These are phyloP conservation scores for Diaporthe batatas DNA, from an alignment of 2,329 filamentous ascomycete genomes.

Conservation along the genomic window DNA sequence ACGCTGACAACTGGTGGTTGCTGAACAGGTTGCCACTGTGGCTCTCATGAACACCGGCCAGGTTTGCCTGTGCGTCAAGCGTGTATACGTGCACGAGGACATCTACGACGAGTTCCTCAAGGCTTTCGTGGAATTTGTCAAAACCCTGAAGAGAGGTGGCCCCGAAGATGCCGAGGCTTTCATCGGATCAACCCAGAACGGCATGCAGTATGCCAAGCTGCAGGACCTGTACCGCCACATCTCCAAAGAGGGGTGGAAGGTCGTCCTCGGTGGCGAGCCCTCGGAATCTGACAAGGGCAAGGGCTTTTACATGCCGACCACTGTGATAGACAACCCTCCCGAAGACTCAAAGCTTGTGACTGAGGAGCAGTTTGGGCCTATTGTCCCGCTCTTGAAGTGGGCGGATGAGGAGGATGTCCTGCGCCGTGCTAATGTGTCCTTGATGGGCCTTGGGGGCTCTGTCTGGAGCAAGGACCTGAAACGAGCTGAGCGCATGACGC, in stretches of 20 bases:
- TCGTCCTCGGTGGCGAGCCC: slow-evolving; percentile 58
- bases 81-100: slow-evolving; percentile 66
- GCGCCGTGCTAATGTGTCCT: slow-evolving; percentile 60
- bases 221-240: slow-evolving; percentile 17
- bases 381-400: slow-evolving; percentile 61
- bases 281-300: slow-evolving; percentile 47
- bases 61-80: slow-evolving; percentile 65
- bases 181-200: slow-evolving; percentile 70
- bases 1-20: background rate
- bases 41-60: slow-evolving; percentile 72
- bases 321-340: slow-evolving; percentile 72
- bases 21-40: slow-evolving; percentile 56
- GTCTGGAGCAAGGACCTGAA: slow-evolving; percentile 65
- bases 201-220: slow-evolving; percentile 63
- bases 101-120: slow-evolving; percentile 64
- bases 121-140: slow-evolving; percentile 61
- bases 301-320: slow-evolving; percentile 70
- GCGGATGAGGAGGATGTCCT: slow-evolving; percentile 61
- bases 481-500: slow-evolving; percentile 61
- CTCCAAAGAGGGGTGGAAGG: slow-evolving; percentile 51
- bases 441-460: slow-evolving; percentile 65
- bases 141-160: slow-evolving; percentile 51
- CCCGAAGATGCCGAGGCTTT: slow-evolving; percentile 50
- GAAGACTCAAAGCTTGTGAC: slow-evolving; percentile 68
- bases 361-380: slow-evolving; percentile 66